Percentiles rank a stretch among this genome's conserved stretches.
These are phyloP conservation scores for Hordeum pubiflorum DNA, from an alignment of 202 grass and related monocot species.

Conservation along the genomic window DNA sequence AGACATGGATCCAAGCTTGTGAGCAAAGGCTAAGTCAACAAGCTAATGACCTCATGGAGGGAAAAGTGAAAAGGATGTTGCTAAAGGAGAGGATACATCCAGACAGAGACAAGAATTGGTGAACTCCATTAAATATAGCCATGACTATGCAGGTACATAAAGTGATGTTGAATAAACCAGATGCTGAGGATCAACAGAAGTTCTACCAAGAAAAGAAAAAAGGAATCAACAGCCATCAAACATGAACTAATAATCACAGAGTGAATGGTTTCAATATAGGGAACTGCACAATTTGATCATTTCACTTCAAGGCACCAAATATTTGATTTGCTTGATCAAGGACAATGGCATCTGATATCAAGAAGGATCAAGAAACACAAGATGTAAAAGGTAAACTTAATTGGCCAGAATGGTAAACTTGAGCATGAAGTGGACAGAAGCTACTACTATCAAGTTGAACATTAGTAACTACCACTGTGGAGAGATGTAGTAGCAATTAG, in stretches of 20 bases:
- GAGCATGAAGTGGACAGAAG: background rate
- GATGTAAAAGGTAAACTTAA: background rate
- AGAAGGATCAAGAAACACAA: background rate
- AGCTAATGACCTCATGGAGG: background rate
- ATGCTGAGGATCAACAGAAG: background rate
- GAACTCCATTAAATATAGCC: background rate
- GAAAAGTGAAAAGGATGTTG: constrained; percentile 32
- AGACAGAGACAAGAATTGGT: background rate
- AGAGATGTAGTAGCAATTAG: constrained; percentile 26
- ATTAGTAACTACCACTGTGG: constrained; percentile 24
- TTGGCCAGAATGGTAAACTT: background rate
- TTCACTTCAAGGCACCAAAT: background rate
- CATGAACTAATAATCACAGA: background rate
- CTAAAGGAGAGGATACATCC: constrained; percentile 8
- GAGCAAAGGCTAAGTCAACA: constrained; percentile 10
- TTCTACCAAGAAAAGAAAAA: background rate
- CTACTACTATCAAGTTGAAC: background rate
- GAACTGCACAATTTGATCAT: background rate
- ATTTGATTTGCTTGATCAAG: background rate
- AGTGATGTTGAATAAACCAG: background rate
- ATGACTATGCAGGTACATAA: background rate
- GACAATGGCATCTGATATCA: background rate
- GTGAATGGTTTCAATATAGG: background rate
- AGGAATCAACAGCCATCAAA: background rate
- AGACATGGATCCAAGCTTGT: background rate